Evolutionary conservation across 2,329 filamentous ascomycete species (phyloP).

Genomic region (Bipolaris oryzae): DNA sequence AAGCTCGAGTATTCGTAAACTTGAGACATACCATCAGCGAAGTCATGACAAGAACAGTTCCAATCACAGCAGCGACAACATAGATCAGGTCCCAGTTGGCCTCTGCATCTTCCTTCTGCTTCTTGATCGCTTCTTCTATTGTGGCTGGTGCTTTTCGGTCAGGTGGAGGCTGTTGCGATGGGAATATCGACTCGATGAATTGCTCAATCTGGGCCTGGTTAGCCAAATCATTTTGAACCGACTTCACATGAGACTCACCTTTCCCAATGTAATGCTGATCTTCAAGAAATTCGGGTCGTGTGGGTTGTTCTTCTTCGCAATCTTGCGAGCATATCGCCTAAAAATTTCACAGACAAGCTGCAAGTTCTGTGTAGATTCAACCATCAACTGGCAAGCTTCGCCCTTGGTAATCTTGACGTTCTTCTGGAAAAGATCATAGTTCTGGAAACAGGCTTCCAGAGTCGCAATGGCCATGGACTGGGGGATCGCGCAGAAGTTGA

Average conservation of each 20-base stretch:
- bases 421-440: slow-evolving; percentile 80
- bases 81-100: slow-evolving; percentile 63
- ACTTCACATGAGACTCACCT: slow-evolving; percentile 59
- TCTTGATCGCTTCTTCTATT: slow-evolving; percentile 63
- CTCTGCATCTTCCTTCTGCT: slow-evolving; percentile 59
- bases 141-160: slow-evolving; percentile 40
- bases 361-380: slow-evolving; percentile 89
- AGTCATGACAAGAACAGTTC: slow-evolving; percentile 73
- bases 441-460: slow-evolving; percentile 88
- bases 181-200: slow-evolving; percentile 94
- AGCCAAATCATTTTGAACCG: slow-evolving; percentile 4
- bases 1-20: background rate
- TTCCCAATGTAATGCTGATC: slow-evolving; percentile 88
- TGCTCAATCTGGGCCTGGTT: slow-evolving; percentile 74
- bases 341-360: slow-evolving; percentile 81
- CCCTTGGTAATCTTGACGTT: slow-evolving; percentile 98
- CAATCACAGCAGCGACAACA: slow-evolving; percentile 69
- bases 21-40: slow-evolving; percentile 73
- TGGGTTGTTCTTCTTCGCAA: slow-evolving; percentile 93
- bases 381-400: slow-evolving; percentile 88
- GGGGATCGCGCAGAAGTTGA: slow-evolving; percentile 98
- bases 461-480: slow-evolving; percentile 98
- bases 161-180: slow-evolving; percentile 73
- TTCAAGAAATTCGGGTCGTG: slow-evolving; percentile 89
- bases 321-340: slow-evolving; percentile 75